Conservation (phyloP, 106 monocot species). For the Phalaenopsis equestris region DNA sequence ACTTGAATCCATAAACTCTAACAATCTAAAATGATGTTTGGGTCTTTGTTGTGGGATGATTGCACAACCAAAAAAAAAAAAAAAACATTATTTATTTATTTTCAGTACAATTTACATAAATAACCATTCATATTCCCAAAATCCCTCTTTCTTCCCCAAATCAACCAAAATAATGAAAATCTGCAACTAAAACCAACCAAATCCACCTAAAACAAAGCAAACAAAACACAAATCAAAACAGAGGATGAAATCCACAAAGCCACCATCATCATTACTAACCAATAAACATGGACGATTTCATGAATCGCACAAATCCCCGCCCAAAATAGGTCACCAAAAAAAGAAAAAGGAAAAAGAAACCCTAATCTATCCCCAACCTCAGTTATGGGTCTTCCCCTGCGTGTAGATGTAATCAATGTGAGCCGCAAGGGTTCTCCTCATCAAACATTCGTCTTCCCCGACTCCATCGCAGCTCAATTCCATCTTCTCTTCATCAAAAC, state of each 20-base stretch:
- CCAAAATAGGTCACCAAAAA: background rate
- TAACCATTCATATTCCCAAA: too few species aligned
- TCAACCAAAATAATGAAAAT: background rate
- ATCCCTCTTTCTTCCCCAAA: background rate
- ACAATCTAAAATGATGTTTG: too few species aligned
- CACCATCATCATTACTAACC: background rate
- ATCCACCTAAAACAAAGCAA: background rate
- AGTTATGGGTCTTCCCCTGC: slow-evolving; percentile 1
- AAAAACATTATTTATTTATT: too few species aligned
- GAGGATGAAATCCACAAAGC: background rate
- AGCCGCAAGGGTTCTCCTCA: slow-evolving; percentile 19
- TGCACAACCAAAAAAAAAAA: too few species aligned
- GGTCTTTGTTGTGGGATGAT: too few species aligned
- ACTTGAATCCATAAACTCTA: too few species aligned
- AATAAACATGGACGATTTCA: background rate
- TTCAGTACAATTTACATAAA: too few species aligned
- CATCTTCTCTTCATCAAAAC: slow-evolving; percentile 3
- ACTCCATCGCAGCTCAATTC: slow-evolving; percentile 14
- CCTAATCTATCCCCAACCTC: background rate
- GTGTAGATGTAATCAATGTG: slow-evolving; percentile 26
- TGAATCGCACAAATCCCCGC: background rate
- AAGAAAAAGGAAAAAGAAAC: background rate
- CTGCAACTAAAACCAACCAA: background rate
- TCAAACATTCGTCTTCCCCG: slow-evolving; percentile 20
- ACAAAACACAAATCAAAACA: background rate